Percentiles rank a stretch among this genome's conserved stretches.
phyloP scores from a whole-genome alignment of 2,329 filamentous ascomycete species.

The Chaetomium strumarium region DNA sequence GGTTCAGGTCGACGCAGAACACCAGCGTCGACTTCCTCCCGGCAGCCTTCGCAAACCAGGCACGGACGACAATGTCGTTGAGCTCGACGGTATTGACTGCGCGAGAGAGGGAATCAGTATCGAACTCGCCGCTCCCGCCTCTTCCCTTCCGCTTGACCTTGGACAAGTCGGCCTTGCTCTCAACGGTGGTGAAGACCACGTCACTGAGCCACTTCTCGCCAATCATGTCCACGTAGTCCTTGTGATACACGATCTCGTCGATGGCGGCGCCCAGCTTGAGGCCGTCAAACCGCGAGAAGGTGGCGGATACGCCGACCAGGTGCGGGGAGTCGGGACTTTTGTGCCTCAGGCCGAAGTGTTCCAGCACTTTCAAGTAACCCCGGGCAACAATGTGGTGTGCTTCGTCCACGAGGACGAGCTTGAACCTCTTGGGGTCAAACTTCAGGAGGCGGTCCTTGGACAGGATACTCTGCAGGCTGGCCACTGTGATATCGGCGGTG shows the following conservation, averaged over 20 bases:
- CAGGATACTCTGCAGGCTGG: slow-evolving; percentile 78
- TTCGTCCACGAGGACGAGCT: slow-evolving; percentile 90
- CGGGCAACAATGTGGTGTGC: slow-evolving; percentile 92
- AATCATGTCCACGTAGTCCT: slow-evolving; percentile 63
- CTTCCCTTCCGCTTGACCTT: slow-evolving; percentile 56
- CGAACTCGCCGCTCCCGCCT: slow-evolving; percentile 69
- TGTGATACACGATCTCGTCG: slow-evolving; percentile 94
- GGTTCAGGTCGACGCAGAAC: slow-evolving; percentile 87
- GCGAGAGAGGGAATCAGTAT: slow-evolving; percentile 66
- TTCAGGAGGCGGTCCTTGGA: slow-evolving; percentile 73
- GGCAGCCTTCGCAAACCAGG: slow-evolving; percentile 74
- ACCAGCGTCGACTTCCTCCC: slow-evolving; percentile 79
- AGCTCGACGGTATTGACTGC: slow-evolving; percentile 76
- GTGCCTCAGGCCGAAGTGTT: slow-evolving; percentile 65
- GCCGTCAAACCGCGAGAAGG: slow-evolving; percentile 73
- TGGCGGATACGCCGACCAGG: slow-evolving; percentile 81
- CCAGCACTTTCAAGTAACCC: slow-evolving; percentile 67
- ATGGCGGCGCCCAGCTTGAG: slow-evolving; percentile 76
- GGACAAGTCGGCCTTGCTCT: slow-evolving; percentile 73
- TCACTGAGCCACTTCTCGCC: slow-evolving; percentile 86
- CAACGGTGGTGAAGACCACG: slow-evolving; percentile 90
- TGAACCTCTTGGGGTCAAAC: slow-evolving; percentile 74
- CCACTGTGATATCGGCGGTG: slow-evolving; percentile 83
- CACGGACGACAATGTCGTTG: slow-evolving; percentile 78
- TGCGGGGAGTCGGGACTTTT: slow-evolving; percentile 50